Evolutionary conservation across 495 filamentous ascomycete species (phyloP), one percentile per base, ranked within the genome.

Genomic region (Penicillium soppii): DNA sequence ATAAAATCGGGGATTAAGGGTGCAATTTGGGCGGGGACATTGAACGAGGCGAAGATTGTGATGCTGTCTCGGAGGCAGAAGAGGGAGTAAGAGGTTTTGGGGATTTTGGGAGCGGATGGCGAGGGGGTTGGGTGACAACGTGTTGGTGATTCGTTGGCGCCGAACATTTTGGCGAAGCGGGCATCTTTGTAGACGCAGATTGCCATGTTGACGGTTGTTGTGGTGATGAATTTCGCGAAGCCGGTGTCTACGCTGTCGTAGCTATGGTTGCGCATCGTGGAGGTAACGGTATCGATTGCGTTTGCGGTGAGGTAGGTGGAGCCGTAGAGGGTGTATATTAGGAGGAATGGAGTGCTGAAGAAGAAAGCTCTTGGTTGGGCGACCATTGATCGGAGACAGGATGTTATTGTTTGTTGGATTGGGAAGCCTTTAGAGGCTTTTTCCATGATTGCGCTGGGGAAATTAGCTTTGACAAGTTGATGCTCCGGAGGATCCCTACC

Each of bases 151-250:
- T 15, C 46, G 30, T 79, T 77, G 43, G 72, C 69, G 6, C 90
- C 90, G 68, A 96, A 97, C 49, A 96, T 77, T 47, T 81, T 79
- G 0, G 90, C 90, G 65, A 92, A 97, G 44, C 84, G 82, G 58
- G 85, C 85, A 71, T 97, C 92, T 67, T 97, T 97, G 80, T 94
- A 89, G 22, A 97, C 85, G 70, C 92, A 91, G 22, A 97, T 82
- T 5, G 83, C 78, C 74, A 97, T 88, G 70, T 97, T 97, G 43
- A 91, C 86, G n/a, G 82, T 74, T 19, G 73, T 78, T 6, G 92
- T 95, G 47, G 88, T 83, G 57, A 85, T 73, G 72, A 97, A 97
- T 64, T 97, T 97, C 43, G 81, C 67, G 3, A 83, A 80, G 39
- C 90, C 91, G 1, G 85, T 73, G 2, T 89, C 92, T 29, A 87